Base-by-base conservation (phyloP, 495 filamentous ascomycete species). In the Penicillium lividum region DNA sequence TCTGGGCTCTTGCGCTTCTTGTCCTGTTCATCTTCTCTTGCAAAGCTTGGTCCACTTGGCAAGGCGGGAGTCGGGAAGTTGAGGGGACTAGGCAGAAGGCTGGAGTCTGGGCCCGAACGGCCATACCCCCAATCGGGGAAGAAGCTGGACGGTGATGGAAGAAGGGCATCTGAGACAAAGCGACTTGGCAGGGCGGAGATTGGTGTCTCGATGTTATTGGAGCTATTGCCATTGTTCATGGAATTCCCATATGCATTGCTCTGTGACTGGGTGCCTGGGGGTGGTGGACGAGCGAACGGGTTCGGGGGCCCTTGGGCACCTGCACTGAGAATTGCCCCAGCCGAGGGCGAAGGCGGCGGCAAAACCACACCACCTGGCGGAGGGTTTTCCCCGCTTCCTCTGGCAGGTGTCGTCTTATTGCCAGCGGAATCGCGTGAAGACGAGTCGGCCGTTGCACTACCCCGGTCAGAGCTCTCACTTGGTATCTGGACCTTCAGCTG, bases 131-230 rank as follows among this genome's bases (percentile, higher is more conserved):
- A 97, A 60, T 97, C 93, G 0, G 90, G 86, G 71, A 96, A 98
- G 74, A 98, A 97, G 58, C 83, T 89, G 53, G 86, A 91, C 3
- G 94, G 94, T 43, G 88, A 92, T 2, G 94, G 93, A 22, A 97
- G 80, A 31, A 95, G 84, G 7, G 89, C 88, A 62, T 90, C 88
- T 29, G 86, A 87, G 45, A 97, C 86, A 70, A 98, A 97, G 27
- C 93, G 84, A 49, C 90, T 94, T 3, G 94, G 94, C 7, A 98
- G 80, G 3, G 94, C 93, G n/a, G 93, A 97, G n/a, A 96, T 93
- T 0, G 94, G 94, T 4, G 94, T 98, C 64, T 97, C 92, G 58
- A 92, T 93, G 60, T 90, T 88, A 68, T 89, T 90, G 55, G 83
- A 86, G 54, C 78, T 86, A 42, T 83, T 74, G 69, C 68, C 85